Percentiles rank a stretch among this genome's conserved stretches.
Evolutionary conservation across 345 rosid species (phyloP).

Genomic region (Populus deltoides): DNA sequence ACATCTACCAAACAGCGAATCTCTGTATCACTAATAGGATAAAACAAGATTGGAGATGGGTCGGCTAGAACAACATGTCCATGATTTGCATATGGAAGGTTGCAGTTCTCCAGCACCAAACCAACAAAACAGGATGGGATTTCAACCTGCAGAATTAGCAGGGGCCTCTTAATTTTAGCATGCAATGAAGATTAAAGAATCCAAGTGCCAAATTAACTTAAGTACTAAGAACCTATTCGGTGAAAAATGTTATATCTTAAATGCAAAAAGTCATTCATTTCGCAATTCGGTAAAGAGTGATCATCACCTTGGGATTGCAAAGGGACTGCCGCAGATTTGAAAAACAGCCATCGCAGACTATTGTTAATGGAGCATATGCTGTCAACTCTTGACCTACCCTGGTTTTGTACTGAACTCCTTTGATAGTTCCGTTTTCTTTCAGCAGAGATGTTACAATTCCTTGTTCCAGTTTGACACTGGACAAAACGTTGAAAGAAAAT

Average conservation of each 20-base stretch:
- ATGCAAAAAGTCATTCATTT: too few relatives aligned
- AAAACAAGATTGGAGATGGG: slow-evolving; percentile 1
- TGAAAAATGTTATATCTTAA: neutral
- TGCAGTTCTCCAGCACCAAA: neutral
- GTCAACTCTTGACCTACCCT: neutral
- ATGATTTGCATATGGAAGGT: neutral
- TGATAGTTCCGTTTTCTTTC: neutral
- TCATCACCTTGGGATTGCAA: neutral
- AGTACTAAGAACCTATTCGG: neutral
- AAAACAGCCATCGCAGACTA: neutral
- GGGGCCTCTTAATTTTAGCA: neutral
- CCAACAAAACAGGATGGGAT: neutral
- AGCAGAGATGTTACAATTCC: neutral
- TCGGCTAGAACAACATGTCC: neutral
- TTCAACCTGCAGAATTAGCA: neutral
- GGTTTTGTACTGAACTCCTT: slow-evolving; percentile 1
- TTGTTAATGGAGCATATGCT: slow-evolving; percentile 5
- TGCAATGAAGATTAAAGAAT: neutral
- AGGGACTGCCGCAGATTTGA: neutral
- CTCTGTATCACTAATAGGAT: neutral
- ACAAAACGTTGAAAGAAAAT: neutral
- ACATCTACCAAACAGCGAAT: neutral
- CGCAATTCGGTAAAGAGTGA: neutral
- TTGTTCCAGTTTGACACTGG: slow-evolving; percentile 3
- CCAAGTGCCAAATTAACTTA: neutral